Conservation (phyloP, 2,329 filamentous ascomycete species). For the Ceratocystis colombiana region DNA sequence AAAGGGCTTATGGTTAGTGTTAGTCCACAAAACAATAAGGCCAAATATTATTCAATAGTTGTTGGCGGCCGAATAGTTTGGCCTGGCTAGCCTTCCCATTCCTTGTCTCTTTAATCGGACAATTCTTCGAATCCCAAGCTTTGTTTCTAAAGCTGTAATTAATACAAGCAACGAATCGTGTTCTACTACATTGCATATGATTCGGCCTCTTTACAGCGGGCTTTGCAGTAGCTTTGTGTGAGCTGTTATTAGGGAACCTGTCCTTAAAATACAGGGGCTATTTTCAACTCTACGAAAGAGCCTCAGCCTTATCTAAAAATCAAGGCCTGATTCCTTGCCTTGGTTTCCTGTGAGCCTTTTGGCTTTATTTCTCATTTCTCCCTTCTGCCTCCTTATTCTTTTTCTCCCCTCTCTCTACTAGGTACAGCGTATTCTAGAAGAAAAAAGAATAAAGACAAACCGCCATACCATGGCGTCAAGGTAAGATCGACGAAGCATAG, state of each 20-base stretch:
- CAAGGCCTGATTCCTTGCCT: constrained; percentile 1
- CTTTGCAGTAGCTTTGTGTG: neutral
- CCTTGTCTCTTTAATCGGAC: too few relatives aligned
- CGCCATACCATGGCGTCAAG: constrained; percentile 10
- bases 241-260: constrained; percentile 1
- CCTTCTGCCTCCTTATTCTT: neutral
- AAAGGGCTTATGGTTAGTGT: too few relatives aligned
- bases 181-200: neutral
- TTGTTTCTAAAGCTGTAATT: neutral
- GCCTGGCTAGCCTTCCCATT: too few relatives aligned
- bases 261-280: constrained; percentile 11
- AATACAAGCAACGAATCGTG: neutral
- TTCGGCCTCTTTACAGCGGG: neutral
- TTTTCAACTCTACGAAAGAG: neutral
- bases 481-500: neutral
- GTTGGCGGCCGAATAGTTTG: too few relatives aligned
- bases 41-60: too few relatives aligned
- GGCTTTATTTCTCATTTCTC: neutral
- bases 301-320: constrained; percentile 9
- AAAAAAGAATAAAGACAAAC: neutral
- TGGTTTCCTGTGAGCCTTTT: neutral
- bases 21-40: too few relatives aligned
- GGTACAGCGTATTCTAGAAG: neutral
- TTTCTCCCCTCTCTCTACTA: neutral
- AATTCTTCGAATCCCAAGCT: neutral